Evolutionary conservation across 2,329 filamentous ascomycete species (phyloP).

Genomic region (Trichophyton schoenleinii): DNA sequence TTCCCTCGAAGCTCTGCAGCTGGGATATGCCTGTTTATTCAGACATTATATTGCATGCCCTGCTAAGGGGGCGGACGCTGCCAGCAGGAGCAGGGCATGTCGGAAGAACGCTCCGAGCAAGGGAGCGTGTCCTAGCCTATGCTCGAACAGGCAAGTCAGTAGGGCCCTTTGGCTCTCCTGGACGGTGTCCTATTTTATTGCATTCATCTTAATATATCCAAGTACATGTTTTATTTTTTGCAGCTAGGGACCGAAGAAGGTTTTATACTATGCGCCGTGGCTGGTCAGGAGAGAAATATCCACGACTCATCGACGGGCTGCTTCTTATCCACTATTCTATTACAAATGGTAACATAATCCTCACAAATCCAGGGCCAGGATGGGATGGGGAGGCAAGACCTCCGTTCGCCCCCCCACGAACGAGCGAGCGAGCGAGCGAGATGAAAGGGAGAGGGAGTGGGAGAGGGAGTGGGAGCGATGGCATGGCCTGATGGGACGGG

Average conservation of each 20-base stretch:
- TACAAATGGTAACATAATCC: conserved; percentile 3
- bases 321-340: background rate
- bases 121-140: background rate
- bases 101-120: conserved; percentile 2
- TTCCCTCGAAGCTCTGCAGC: background rate
- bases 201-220: background rate
- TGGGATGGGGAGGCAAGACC: background rate
- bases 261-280: conserved; percentile 2
- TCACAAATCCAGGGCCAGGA: background rate
- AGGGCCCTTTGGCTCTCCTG: background rate
- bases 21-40: background rate
- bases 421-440: background rate
- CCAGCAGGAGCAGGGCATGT: background rate
- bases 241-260: background rate
- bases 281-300: conserved; percentile 1
- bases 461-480: background rate
- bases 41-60: background rate
- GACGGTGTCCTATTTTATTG: background rate
- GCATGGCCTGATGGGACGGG: too few relatives aligned
- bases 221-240: too few relatives aligned
- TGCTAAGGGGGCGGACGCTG: background rate
- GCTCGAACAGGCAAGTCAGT: background rate
- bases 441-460: background rate
- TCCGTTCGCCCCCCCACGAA: background rate
- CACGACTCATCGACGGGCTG: background rate